A percentile compares a stretch with the other conserved stretches of the same genome.
phyloP scores from a whole-genome alignment of 2,329 filamentous ascomycete species.

The Scleromitrula shiraiana region DNA sequence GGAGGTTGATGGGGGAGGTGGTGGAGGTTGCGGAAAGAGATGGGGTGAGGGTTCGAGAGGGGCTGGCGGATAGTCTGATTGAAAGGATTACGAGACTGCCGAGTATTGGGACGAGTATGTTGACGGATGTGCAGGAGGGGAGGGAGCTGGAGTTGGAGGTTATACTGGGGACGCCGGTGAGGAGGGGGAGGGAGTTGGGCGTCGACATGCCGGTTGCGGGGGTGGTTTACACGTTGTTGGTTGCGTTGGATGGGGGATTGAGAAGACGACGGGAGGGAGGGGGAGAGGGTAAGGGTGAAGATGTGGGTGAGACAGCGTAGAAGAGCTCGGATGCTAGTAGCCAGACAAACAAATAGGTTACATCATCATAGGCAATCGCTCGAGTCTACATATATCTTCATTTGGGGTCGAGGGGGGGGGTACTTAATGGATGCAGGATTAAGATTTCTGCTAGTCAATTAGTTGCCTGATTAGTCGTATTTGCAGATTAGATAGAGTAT shows the following conservation, averaged over 20 bases:
- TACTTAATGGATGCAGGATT: too few species aligned
- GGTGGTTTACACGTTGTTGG: constrained; percentile 30
- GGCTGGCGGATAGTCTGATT: constrained; percentile 40
- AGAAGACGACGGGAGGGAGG: background rate
- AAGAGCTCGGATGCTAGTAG: too few species aligned
- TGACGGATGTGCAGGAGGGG: constrained; percentile 48
- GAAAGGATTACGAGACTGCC: constrained; percentile 40
- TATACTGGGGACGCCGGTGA: constrained; percentile 51
- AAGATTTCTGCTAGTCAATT: too few species aligned
- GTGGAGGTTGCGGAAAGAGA: constrained; percentile 47
- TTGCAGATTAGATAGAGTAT: too few species aligned
- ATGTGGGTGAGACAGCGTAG: too few species aligned
- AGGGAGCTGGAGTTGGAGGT: constrained; percentile 53
- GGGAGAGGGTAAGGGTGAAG: background rate
- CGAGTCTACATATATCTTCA: too few species aligned
- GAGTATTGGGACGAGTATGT: constrained; percentile 43
- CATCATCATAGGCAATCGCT: too few species aligned
- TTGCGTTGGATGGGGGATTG: constrained; percentile 17
- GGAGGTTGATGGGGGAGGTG: constrained; percentile 43
- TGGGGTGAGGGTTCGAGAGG: constrained; percentile 38
- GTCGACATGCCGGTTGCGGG: constrained; percentile 45
- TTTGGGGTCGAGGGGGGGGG: too few species aligned
- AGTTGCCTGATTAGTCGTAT: too few species aligned
- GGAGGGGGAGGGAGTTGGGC: constrained; percentile 45
- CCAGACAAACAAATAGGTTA: too few species aligned